Evolutionary conservation across 345 rosid genomes (phyloP).

Genomic region (Linum usitatissimum): DNA sequence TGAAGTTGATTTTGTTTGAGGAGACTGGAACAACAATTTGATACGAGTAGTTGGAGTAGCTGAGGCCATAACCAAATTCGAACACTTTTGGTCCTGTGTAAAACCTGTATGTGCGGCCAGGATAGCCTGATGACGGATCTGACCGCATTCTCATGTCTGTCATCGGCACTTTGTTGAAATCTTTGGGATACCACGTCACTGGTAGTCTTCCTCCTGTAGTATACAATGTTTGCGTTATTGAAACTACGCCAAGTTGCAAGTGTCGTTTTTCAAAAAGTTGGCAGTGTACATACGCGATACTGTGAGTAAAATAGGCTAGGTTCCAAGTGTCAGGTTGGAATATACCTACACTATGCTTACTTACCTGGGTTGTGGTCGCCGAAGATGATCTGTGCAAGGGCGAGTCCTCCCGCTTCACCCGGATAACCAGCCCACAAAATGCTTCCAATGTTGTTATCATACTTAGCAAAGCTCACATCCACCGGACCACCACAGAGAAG

Average conservation of each 20-base stretch:
- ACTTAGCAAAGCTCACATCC: slow-evolving; percentile 56
- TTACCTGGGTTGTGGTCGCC: slow-evolving; percentile 89
- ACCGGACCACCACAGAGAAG: slow-evolving; percentile 79
- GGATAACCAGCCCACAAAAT: slow-evolving; percentile 97
- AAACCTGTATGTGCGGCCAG: slow-evolving; percentile 60
- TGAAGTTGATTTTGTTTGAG: background rate
- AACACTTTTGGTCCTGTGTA: background rate
- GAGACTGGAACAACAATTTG: background rate
- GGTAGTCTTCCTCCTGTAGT: slow-evolving; percentile 78
- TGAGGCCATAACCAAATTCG: slow-evolving; percentile 1
- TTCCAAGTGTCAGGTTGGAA: too few relatives aligned
- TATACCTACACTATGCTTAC: background rate
- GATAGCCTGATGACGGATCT: slow-evolving; percentile 44
- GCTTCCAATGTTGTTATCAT: slow-evolving; percentile 45
- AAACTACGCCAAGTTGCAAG: too few relatives aligned
- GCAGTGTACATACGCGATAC: too few relatives aligned
- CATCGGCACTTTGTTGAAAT: slow-evolving; percentile 55
- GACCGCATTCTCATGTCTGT: slow-evolving; percentile 65
- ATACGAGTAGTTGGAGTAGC: background rate
- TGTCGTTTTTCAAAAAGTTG: too few relatives aligned
- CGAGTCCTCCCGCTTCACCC: slow-evolving; percentile 72
- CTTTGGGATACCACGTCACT: slow-evolving; percentile 78
- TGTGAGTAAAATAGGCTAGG: too few relatives aligned
- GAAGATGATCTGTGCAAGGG: slow-evolving; percentile 71
- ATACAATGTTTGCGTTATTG: background rate